Base-by-base conservation (phyloP, 2,329 filamentous ascomycete species). In the Alternaria viburni region DNA sequence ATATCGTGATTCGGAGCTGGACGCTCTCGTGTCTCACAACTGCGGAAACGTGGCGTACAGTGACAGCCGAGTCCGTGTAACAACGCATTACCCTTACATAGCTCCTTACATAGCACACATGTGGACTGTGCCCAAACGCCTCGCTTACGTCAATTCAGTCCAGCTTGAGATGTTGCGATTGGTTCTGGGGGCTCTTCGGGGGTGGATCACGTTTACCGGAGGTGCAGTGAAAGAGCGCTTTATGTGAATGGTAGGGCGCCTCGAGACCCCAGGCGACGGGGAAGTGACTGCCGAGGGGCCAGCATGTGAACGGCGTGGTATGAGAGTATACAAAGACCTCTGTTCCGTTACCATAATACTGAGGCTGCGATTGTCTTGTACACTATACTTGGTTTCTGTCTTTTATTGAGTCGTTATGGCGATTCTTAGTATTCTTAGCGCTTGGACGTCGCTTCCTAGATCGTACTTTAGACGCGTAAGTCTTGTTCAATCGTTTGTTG, bases 81-180 rank as follows among this genome's bases (percentile, higher is more conserved):
- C 57, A 32, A 61, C 45, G 23, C 13, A 57, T 19, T 21, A 49
- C 32, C 52, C 52, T 61, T 61, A 55, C 32, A 57, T 57, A 45
- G 19, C 25, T 25, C 52, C 52, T 61, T 61, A 55, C 32, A 57
- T 57, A 50, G 19, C 25, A 25, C 52, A 50, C 58, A 57, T 54
- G 58, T 57, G 58, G 58, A 55, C 58, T 61, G 45, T 45, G 58
- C 58, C 45, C 23, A 23, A 57, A 61, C 58, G 52, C 52, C 52
- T 57, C 45, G 58, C 52, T 61, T 61, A 57, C 32, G 49, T 46
- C 19, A 36, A 47, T 25, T 13, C 19, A 43, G 12, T 28, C 23
- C 23, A 26, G 47, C 28, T 36, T 11, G 47, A 30, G 17, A 43
- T 25, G 21, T 9, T 15, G 6, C 9, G 45, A 44, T 26, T 30